Percentiles rank a stretch among this genome's conserved stretches.
phyloP scores from a whole-genome alignment of 1,284 basidiomycete genomes.

The Quambalaria eucalypti region DNA sequence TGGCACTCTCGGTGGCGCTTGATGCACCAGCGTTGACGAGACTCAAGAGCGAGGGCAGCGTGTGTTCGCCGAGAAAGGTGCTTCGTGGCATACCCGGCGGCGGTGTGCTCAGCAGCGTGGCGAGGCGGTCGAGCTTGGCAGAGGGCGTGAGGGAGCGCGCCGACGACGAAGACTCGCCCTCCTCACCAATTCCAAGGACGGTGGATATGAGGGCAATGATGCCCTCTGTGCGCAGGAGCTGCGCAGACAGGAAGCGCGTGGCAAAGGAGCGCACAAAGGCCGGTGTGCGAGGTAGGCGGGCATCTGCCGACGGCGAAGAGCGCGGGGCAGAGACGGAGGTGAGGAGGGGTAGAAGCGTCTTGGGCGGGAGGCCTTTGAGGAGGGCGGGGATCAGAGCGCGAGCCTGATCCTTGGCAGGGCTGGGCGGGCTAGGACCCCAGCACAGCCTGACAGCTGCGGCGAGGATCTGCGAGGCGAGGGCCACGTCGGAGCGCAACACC shows the following conservation, averaged over 20 bases:
- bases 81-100: conserved; percentile 15
- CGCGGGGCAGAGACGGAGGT: conserved; percentile 9
- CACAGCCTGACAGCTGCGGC: conserved; percentile 1
- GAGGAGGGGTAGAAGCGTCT: conserved; percentile 2
- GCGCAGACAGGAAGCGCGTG: conserved; percentile 27
- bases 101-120: conserved; percentile 21
- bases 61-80: neutral
- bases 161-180: no score
- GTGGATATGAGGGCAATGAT: conserved; percentile 9
- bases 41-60: neutral
- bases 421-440: conserved; percentile 2
- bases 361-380: conserved; percentile 18
- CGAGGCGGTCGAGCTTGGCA: conserved; percentile 13
- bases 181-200: neutral
- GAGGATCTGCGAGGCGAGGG: neutral
- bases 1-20: neutral
- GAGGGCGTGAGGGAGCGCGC: neutral
- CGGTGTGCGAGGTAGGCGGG: conserved; percentile 1
- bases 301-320: neutral
- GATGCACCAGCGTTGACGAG: neutral
- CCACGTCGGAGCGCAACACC: neutral
- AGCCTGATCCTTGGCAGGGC: neutral
- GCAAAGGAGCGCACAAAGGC: conserved; percentile 21
- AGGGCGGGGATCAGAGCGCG: conserved; percentile 18
- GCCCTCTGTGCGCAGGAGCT: conserved; percentile 38